These are phyloP conservation scores for Venturia aucupariae DNA, from an alignment of 2,329 filamentous ascomycete genomes.

Conservation along the genomic window DNA sequence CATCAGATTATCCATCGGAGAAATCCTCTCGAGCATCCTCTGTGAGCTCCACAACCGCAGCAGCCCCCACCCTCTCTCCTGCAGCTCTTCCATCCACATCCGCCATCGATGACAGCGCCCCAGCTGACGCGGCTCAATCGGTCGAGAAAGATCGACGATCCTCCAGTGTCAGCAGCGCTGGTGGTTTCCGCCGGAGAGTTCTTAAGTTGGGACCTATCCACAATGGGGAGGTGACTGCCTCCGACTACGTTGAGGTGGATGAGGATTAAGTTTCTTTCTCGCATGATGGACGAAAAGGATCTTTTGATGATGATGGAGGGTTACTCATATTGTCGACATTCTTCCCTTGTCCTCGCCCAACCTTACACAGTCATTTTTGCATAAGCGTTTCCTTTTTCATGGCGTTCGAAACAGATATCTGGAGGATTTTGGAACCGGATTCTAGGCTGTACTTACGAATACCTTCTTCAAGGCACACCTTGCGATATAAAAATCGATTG, in stretches of 20 bases:
- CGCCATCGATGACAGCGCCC: slow-evolving; percentile 2
- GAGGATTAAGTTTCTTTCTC: not conserved
- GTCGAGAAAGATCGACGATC: slow-evolving; percentile 37
- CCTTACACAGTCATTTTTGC: not conserved
- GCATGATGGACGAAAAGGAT: not conserved
- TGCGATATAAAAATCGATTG: not conserved
- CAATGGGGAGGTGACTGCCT: slow-evolving; percentile 51
- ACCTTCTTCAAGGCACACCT: not conserved
- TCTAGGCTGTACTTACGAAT: not conserved
- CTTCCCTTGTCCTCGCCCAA: not conserved
- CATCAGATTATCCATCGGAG: slow-evolving; percentile 10
- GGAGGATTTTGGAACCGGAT: not conserved
- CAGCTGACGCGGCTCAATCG: not conserved
- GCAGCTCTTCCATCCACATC: slow-evolving; percentile 6
- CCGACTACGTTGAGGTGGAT: slow-evolving; percentile 34
- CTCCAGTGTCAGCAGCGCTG: slow-evolving; percentile 31
- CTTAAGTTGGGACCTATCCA: slow-evolving; percentile 57
- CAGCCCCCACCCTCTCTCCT: slow-evolving; percentile 12
- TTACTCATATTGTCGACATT: not conserved
- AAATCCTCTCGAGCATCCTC: slow-evolving; percentile 10
- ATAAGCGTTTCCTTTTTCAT: not conserved
- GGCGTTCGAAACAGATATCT: not conserved
- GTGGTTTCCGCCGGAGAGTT: slow-evolving; percentile 35
- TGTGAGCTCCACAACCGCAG: slow-evolving; percentile 7
- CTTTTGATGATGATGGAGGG: not conserved